These are phyloP conservation scores for Globisporangium nunn DNA, from an alignment of 352 stramenopile genomes.

Conservation along the genomic window DNA sequence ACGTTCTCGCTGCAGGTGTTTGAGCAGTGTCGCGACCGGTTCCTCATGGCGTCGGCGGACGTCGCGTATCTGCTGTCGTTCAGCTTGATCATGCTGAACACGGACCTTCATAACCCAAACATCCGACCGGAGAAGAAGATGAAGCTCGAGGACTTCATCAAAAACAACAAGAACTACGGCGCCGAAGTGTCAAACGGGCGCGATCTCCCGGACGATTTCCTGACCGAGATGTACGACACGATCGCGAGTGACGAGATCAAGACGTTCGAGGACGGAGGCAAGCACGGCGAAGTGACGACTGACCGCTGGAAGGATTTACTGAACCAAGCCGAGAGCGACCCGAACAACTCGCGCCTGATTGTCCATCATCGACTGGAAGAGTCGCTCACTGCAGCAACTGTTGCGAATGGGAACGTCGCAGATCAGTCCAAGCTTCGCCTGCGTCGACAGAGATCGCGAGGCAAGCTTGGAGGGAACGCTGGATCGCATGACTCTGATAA, in stretches of 20 bases:
- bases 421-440: no score
- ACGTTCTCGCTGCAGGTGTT: conserved; percentile 82
- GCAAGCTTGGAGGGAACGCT: not conserved
- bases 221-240: conserved; percentile 65
- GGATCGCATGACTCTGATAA: not conserved
- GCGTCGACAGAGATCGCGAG: not conserved
- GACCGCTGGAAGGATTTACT: conserved; percentile 79
- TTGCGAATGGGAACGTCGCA: not conserved
- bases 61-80: conserved; percentile 89
- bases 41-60: conserved; percentile 79
- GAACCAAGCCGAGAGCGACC: conserved; percentile 61
- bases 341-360: conserved; percentile 51
- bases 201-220: conserved; percentile 64
- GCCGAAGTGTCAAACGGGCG: conserved; percentile 69
- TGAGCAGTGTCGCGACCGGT: conserved; percentile 77
- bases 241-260: conserved; percentile 77
- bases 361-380: conserved; percentile 31
- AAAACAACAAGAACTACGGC: conserved; percentile 88
- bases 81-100: conserved; percentile 88
- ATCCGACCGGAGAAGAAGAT: conserved; percentile 84
- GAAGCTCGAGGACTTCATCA: conserved; percentile 81
- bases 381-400: not conserved
- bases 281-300: conserved; percentile 66
- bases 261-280: conserved; percentile 74
- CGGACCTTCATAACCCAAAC: conserved; percentile 83